Conservation (phyloP, 306 rosid species). For the Glycyrrhiza uralensis region DNA sequence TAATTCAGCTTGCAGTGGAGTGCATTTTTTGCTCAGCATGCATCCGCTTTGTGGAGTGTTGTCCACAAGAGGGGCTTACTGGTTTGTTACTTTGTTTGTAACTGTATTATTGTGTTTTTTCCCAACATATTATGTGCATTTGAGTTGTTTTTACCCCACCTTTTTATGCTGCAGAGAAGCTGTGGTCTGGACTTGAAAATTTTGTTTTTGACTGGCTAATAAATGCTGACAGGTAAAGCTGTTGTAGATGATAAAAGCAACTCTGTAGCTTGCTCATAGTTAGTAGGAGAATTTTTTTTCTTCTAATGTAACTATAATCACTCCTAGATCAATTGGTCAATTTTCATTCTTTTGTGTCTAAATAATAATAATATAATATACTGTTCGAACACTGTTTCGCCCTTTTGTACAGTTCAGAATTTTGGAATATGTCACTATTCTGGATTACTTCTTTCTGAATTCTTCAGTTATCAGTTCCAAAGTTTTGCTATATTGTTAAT, state of each 20-base stretch:
- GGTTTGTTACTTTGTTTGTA: conserved; percentile 59
- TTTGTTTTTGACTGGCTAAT: conserved; percentile 99
- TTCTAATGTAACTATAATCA: conserved; percentile 2
- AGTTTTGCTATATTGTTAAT: background rate
- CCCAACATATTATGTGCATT: background rate
- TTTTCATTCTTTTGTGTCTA: background rate
- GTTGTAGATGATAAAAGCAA: conserved; percentile 7
- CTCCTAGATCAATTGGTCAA: background rate
- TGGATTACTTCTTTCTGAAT: background rate
- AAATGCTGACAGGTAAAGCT: conserved; percentile 88
- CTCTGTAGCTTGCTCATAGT: background rate
- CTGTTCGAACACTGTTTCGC: background rate
- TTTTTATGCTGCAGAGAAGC: conserved; percentile 67
- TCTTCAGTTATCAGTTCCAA: background rate
- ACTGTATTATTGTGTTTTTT: background rate
- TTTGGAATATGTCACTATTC: conserved; percentile 1
- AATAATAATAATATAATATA: background rate
- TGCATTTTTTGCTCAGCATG: conserved; percentile 99
- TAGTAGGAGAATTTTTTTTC: background rate
- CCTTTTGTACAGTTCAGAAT: conserved; percentile 7
- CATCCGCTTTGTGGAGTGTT: conserved; percentile 97
- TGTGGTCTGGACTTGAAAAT: conserved; percentile 99
- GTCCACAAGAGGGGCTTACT: conserved; percentile 98
- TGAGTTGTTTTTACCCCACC: background rate
- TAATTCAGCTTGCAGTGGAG: conserved; percentile 94